Conservation (phyloP, 805 yeast species). For the Metschnikowia santaceciliae region DNA sequence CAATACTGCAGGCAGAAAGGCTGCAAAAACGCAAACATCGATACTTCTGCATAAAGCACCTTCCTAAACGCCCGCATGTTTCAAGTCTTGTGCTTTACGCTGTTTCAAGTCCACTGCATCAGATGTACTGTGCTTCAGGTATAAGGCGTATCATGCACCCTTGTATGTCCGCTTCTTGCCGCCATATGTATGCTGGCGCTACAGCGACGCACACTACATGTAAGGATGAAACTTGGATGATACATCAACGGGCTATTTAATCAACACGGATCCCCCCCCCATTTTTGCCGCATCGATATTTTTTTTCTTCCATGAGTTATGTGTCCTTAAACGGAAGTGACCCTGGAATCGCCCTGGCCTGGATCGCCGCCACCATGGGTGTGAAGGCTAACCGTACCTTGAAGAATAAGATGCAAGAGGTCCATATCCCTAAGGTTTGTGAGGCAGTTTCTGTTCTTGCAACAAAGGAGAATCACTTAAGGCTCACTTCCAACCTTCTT, state of each 20-base stretch:
- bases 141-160: too few relatives aligned
- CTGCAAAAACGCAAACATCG: slow-evolving; percentile 1
- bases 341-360: slow-evolving; percentile 22
- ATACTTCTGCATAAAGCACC: background rate
- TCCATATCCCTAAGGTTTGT: slow-evolving; percentile 44
- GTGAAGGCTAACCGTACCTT: slow-evolving; percentile 25
- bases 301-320: background rate
- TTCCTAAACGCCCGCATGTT: background rate
- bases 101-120: too few relatives aligned
- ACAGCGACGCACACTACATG: background rate
- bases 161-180: too few relatives aligned
- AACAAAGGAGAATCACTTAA: slow-evolving; percentile 19
- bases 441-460: slow-evolving; percentile 12
- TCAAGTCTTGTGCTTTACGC: background rate
- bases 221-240: background rate
- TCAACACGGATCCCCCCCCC: background rate
- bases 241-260: background rate
- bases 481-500: slow-evolving; percentile 42
- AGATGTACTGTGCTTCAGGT: background rate
- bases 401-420: slow-evolving; percentile 28
- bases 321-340: background rate
- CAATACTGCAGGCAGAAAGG: background rate
- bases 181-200: background rate
- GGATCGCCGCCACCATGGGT: slow-evolving; percentile 43
- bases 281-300: background rate